Conservation (phyloP, 768 basidiomycete genomes). For the Hericium erinaceus region DNA sequence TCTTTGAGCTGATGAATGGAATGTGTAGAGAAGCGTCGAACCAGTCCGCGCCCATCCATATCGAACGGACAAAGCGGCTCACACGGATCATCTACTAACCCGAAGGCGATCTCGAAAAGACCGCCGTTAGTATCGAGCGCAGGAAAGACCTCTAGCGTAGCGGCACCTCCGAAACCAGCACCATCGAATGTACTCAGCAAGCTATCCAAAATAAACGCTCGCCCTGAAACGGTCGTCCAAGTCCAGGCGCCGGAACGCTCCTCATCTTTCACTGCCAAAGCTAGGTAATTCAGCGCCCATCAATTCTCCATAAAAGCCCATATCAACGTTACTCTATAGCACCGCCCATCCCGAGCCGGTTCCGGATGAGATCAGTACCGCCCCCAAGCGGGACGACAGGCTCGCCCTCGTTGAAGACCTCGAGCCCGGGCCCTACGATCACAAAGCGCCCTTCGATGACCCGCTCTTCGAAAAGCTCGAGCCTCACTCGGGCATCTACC, state of each 20-base stretch:
- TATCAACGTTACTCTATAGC: background rate
- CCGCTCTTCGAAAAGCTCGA: slow-evolving; percentile 72
- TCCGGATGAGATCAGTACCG: background rate
- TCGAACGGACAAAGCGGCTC: background rate
- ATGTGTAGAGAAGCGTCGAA: background rate
- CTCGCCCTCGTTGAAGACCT: slow-evolving; percentile 72
- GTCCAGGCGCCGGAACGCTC: background rate
- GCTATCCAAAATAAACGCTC: background rate
- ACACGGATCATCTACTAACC: background rate
- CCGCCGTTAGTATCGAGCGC: background rate
- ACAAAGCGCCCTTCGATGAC: slow-evolving; percentile 62
- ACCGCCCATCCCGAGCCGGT: background rate
- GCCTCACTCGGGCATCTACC: slow-evolving; percentile 83
- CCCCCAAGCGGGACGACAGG: slow-evolving; percentile 40
- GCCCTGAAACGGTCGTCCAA: background rate
- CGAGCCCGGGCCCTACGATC: slow-evolving; percentile 67
- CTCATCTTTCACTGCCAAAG: background rate
- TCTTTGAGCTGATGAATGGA: background rate
- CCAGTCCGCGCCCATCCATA: background rate
- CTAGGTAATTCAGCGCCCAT: background rate
- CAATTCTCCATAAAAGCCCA: background rate
- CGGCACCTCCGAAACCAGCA: background rate
- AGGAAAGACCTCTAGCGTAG: background rate
- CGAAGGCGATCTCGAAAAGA: background rate
- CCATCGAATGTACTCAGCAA: slow-evolving; percentile 1